Base-by-base conservation (phyloP, 768 basidiomycete genomes). In the Amylocystis lapponica region DNA sequence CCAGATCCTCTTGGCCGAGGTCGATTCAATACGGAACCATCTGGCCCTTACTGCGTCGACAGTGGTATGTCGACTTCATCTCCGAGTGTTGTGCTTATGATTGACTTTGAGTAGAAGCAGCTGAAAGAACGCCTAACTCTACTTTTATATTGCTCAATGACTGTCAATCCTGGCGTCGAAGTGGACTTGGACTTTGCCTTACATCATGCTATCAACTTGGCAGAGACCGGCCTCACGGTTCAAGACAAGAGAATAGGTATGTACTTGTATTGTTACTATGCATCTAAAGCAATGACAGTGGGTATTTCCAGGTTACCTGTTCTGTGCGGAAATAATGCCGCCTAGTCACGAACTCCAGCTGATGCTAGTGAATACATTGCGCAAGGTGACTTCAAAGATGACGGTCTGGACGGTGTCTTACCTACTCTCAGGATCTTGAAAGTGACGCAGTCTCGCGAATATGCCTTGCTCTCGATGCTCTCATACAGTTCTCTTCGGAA, bases 331-430 rank as follows among this genome's bases (percentile, higher is more conserved):
- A 56, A 60, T 86, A 17, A 87, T 92, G 79, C 75, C 78, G 29
- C 54, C 66, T 7, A 61, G 71, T 27, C 79, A 89, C 55, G 86
- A 89, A 47, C 67, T 90, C 25, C 75, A 79, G 39, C 67, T 93
- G 19, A 89, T 93, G 83, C 71, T 91, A 17, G 81, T 92, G 45
- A 93, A 93, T 52, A 90, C 89, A 4, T 58, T 90, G 26, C 79
- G 87, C 49, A 92, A 92, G 74, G 89, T 81, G 53, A 16, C 4
- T 16, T 40, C 17, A 33, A 6, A 19, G 27, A 6, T 22, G 7
- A 36, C 41, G 9, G 27, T 14, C 22, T 25, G 17, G 31, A 9
- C 36, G 23, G 48, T 7, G n/a, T 9, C 32, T 35, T 16, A 12
- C 19, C 26, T 21, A 14, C n/a, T n/a, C 29, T 17, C 51, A 91